Base-by-base conservation (phyloP, 1,284 basidiomycete genomes). In the Phlebopus sp. region DNA sequence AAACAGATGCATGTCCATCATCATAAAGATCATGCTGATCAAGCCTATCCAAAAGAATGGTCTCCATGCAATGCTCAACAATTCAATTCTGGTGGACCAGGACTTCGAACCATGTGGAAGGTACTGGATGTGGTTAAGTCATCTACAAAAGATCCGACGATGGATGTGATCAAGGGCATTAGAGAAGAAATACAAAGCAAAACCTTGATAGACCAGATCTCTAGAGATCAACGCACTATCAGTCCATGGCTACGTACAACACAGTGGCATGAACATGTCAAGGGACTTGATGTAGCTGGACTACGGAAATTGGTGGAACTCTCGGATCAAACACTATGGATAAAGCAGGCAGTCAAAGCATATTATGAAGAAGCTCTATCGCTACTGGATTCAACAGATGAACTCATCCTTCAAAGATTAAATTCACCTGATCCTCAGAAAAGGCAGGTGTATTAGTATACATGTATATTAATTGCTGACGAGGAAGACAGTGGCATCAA, bases 351-450 rank as follows among this genome's bases (percentile, higher is more conserved):
- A 0, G 32, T 51, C 0, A 18, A 47, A 1, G 0, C 0, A 2
- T 56, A 56, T 21, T 55, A 42, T 37, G 4, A 48, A 27, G 11
- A 44, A 2, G 37, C 50, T 0, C 0, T 49, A 0, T 6, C 2
- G 0, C 18, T 54, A 3, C 15, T 55, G 1, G 34, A 46, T 0
- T 30, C 5, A 3, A 55, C 32, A 1, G 44, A 51, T 3, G 43
- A 54, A 25, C 34, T 54, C 1, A 34, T 54, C 0, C 9, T 54
- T 1, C 40, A 55, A 21, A n/a, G 27, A 0, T n/a, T 55, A 5
- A 51, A 54, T 6, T 55, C 47, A 5, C 44, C 49, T 8, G 52
- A 55, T 41, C 49, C 47, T 5, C 2, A 3, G 0, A 49, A 50
- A 39, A 7, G 15, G 53, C 50, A 5, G 30, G 42, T 34, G 1